Base-by-base conservation (phyloP, 768 basidiomycete species). In the Infundibulicybe gibba region DNA sequence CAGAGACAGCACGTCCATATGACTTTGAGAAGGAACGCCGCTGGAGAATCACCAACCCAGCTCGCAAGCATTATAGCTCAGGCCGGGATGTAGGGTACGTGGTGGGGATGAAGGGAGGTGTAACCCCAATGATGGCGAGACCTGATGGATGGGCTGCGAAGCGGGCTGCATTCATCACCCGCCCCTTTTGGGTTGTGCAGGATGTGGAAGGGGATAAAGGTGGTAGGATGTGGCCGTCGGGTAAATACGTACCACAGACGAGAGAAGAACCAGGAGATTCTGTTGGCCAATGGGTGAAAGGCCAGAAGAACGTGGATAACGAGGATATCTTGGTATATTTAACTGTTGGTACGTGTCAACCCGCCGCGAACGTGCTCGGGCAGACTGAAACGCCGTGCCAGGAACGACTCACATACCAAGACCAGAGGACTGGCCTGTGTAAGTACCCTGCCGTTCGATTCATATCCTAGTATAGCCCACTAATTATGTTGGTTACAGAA, bases 371-470 rank as follows among this genome's bases (percentile, higher is more conserved):
- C 8, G 25, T 8, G 8, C 25, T 25, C 25, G 25, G 25, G 8
- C 25, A 3, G 25, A 25, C 25, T 25, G 25, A 25, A 25, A 25
- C 25, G 25, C 25, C 25, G 25, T 25, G 34, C 15, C 52, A 83
- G 85, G 87, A 19, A 79, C 79, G 19, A 91, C 87, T 1, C 90
- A 92, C 58, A 83, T 92, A 43, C 87, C 88, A 17, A 77, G 90
- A 52, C 90, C 88, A 3, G 91, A 92, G 60, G 90, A 91, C 61
- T 92, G 87, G 87, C 88, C 90, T 31, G 87, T 90, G 83, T 88
- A 69, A 54, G 84, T 74, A 14, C 43, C 25, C 25, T 50, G 43
- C 4, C 38, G 37, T 43, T 53, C 35, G n/a, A n/a, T n/a, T 38
- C 4, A 2, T 50, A 40, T 20, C 37, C 51, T 9, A 15, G 25